phyloP scores from a whole-genome alignment of 2,329 filamentous ascomycete genomes.

The Nemania abortiva region DNA sequence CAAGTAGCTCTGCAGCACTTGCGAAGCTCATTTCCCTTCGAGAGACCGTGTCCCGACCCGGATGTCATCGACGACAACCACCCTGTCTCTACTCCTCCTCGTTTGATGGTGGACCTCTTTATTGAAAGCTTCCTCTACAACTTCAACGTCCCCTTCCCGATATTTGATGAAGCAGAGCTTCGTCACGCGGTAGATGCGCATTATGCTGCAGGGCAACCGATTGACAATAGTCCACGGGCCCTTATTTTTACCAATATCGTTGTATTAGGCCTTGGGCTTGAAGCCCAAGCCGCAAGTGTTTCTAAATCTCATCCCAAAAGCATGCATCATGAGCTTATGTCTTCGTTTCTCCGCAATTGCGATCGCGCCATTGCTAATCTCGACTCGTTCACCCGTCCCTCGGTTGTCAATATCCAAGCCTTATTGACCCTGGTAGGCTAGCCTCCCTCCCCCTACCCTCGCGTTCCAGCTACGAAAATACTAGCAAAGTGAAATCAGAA shows the following conservation, averaged over 20 bases:
- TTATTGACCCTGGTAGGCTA: constrained; percentile 25
- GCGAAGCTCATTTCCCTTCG: constrained; percentile 23
- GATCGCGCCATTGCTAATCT: constrained; percentile 30
- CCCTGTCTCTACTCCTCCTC: constrained; percentile 21
- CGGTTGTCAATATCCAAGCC: constrained; percentile 23
- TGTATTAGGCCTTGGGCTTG: constrained; percentile 21
- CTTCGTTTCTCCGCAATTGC: constrained; percentile 29
- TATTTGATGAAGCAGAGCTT: constrained; percentile 29
- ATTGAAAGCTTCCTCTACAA: constrained; percentile 22
- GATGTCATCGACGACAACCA: constrained; percentile 19
- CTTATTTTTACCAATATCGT: constrained; percentile 29
- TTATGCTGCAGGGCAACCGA: constrained; percentile 17
- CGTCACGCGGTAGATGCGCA: constrained; percentile 20
- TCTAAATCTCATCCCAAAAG: constrained; percentile 26
- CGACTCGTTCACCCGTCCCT: constrained; percentile 22
- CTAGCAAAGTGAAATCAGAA: background rate
- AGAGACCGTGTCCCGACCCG: constrained; percentile 12
- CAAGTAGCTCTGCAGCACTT: constrained; percentile 17
- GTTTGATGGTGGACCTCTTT: constrained; percentile 25
- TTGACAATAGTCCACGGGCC: constrained; percentile 21
- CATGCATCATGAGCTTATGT: constrained; percentile 29
- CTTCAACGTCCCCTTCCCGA: constrained; percentile 10
- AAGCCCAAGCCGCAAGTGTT: constrained; percentile 15
- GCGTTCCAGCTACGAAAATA: background rate
- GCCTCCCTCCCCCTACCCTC: background rate